Evolutionary conservation across 345 rosid species (phyloP).

Genomic region (Microthlaspi erraticum): DNA sequence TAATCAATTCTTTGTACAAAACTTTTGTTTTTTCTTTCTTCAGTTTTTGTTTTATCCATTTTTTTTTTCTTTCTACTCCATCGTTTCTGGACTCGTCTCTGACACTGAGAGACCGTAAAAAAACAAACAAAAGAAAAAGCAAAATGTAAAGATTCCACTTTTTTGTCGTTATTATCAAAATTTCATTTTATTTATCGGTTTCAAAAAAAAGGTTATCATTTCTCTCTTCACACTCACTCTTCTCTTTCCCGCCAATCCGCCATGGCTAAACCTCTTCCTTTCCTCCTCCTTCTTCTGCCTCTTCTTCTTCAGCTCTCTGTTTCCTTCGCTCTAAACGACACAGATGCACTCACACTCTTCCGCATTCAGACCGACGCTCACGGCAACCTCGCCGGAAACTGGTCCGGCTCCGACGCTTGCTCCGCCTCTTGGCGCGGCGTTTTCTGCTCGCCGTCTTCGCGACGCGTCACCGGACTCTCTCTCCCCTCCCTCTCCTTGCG

Average conservation of each 20-base stretch:
- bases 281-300: constrained; percentile 20
- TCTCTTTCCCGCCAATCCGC: constrained; percentile 50
- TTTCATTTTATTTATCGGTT: constrained; percentile 22
- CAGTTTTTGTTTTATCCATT: constrained; percentile 10
- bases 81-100: constrained; percentile 13
- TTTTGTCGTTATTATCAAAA: constrained; percentile 36
- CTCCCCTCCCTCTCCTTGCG: constrained; percentile 78
- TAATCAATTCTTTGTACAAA: constrained; percentile 2
- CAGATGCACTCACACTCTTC: constrained; percentile 74
- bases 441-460: constrained; percentile 58
- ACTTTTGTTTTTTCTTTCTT: constrained; percentile 20
- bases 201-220: constrained; percentile 28
- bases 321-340: constrained; percentile 58
- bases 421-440: constrained; percentile 77
- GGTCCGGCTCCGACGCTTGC: constrained; percentile 81
- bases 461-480: constrained; percentile 58
- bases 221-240: constrained; percentile 38
- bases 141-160: constrained; percentile 26
- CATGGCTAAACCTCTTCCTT: constrained; percentile 44
- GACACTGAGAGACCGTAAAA: neutral
- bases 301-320: constrained; percentile 25
- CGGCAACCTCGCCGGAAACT: constrained; percentile 76
- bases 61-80: neutral
- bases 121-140: neutral
- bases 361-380: constrained; percentile 82